Evolutionary conservation across 2,329 filamentous ascomycete species (phyloP), one percentile per base, ranked within the genome.

Genomic region (Sclerotinia spermophila): DNA sequence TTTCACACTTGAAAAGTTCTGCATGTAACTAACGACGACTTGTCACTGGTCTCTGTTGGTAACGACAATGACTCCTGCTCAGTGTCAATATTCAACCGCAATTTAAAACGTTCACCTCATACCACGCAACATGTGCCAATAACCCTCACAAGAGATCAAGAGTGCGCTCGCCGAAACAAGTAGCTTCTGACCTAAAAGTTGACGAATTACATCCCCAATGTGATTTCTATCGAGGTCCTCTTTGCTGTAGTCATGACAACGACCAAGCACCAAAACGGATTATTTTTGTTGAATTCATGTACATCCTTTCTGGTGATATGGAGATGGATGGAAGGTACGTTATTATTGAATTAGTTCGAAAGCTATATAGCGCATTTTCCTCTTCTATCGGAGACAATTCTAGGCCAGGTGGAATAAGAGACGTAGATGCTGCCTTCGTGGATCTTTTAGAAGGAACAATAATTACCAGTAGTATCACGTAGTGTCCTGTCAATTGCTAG

Each of bases 91-190:
- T 40, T 65, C 8, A 19, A 59, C 15, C 19, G 4, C 21, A 10
- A 33, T 59, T 27, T 15, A 56, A 33, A 30, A 27, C 15, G 2
- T 44, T 17, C 5, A 45, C 33, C 5, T 33, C 7, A 30, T 53
- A 58, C 68, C 68, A 70, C 10, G 58, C 51, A 17, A 70, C 42
- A 70, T 60, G 60, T 35, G 27, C 27, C 24, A 89, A 75, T 5
- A 87, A 71, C 0, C 86, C 86, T 17, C 85, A 79, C 2, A 89
- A 78, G 17, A 88, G 73, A 72, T 89, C 87, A 87, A 78, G 58
- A 62, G 77, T 82, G 66, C 83, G 82, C 69, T 87, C 84, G n/a
- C 81, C 79, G 15, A 81, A 19, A 86, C 71, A 10, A 87, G 74
- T 38, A 86, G 78, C 69, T 81, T 82, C n/a, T 82, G 79, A 0